Evolutionary conservation across 345 rosid species (phyloP), one percentile per base, ranked within the genome.

Genomic region (Eucalyptus erythrocorys): DNA sequence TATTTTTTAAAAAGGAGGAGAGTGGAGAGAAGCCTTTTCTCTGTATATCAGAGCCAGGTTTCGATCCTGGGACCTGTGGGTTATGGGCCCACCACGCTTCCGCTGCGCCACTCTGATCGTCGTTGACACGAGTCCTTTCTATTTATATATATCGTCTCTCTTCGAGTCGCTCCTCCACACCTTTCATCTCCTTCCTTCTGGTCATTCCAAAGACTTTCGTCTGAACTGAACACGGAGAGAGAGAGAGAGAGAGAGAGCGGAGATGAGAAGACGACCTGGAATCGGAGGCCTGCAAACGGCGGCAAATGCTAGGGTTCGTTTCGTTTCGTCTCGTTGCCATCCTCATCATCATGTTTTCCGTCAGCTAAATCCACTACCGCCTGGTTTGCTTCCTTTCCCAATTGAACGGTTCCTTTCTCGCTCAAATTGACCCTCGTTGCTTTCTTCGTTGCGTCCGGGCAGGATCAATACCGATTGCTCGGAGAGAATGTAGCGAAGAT

Each of bases 401-500:
- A 12, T 76, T 15, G 84, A 76, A 11, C 84, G 30, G 84, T 34
- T 71, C 87, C 55, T 76, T 88, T 49, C 89, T 66, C n/a, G 59
- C 8, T 48, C 48, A 6, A 42, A 14, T 79, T 59, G 45, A 32
- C 59, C 57, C 9, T 42, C 71, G 22, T 37, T 4, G 37, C n/a
- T 49, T 37, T 42, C 40, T 34, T 48, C 45, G 24, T 42, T 27
- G n/a, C 32, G 61, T 16, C 84, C 66, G 59, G 85, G 86, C 87
- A 95, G 98, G 97, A 96, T 93, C 98, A 94, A 85, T 97, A 95
- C 91, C 94, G 99, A 64, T 86, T 94, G 85, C 91, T 95, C 32
- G 98, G 99, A 89, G 99, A 96, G 92, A 96, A 96, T 96, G 99
- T 96, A 61, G 99, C 97, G 49, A 96, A 94, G 94, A 88, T 97